These are phyloP conservation scores for Botrytis elliptica DNA, from an alignment of 2,329 filamentous ascomycete genomes.

Conservation along the genomic window DNA sequence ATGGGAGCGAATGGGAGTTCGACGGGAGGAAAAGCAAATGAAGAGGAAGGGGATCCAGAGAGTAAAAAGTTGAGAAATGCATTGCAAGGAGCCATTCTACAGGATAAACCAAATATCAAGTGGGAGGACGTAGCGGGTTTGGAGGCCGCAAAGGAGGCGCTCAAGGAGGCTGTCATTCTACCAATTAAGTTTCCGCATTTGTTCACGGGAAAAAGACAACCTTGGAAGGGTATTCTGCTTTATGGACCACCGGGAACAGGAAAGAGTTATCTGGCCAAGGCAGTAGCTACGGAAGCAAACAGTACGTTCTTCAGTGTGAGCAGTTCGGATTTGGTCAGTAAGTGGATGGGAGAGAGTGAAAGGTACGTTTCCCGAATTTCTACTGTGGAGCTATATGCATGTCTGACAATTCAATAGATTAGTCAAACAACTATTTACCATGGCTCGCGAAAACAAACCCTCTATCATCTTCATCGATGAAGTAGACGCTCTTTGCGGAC, in stretches of 20 bases:
- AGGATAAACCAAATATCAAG: conserved; percentile 92
- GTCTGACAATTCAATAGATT: conserved; percentile 45
- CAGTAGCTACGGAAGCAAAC: conserved; percentile 96
- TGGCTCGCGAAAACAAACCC: conserved; percentile 97
- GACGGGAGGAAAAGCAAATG: conserved; percentile 59
- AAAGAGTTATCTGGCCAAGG: conserved; percentile 96
- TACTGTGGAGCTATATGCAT: not conserved
- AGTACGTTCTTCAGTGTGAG: conserved; percentile 99
- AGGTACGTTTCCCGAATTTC: conserved; percentile 54
- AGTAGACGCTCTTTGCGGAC: conserved; percentile 93
- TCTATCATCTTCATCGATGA: conserved; percentile 99
- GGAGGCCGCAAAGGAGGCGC: conserved; percentile 89
- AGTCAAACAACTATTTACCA: conserved; percentile 94
- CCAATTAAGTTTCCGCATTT: conserved; percentile 98
- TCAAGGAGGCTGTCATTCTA: conserved; percentile 96
- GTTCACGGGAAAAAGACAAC: conserved; percentile 93
- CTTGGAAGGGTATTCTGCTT: conserved; percentile 96
- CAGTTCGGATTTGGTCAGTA: conserved; percentile 94
- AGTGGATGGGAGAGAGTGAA: conserved; percentile 99
- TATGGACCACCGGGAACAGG: conserved; percentile 96
- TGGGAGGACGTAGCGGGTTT: conserved; percentile 98
- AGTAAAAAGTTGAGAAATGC: conserved; percentile 93
- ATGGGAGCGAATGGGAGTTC: conserved; percentile 71
- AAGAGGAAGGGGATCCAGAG: conserved; percentile 77
- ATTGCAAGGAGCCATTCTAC: conserved; percentile 85